Conservation (phyloP, 768 basidiomycete genomes). For the Tubosaeta brunneosetosa region DNA sequence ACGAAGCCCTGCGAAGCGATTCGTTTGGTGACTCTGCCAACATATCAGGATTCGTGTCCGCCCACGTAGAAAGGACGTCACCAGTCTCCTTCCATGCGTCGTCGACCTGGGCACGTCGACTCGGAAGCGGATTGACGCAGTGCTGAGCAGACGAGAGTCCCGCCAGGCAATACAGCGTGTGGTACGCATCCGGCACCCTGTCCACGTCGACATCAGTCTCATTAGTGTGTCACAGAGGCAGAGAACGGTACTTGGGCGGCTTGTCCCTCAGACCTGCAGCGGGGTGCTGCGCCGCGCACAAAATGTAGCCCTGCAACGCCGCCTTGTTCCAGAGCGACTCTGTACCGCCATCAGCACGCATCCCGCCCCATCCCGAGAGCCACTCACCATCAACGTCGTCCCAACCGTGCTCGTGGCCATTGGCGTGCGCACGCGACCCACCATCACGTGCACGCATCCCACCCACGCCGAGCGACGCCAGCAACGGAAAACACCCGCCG, state of each 20-base stretch:
- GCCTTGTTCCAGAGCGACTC: slow-evolving; percentile 53
- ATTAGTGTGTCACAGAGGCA: too few species aligned
- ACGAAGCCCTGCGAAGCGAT: slow-evolving; percentile 42
- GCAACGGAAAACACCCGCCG: slow-evolving; percentile 76
- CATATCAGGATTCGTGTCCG: slow-evolving; percentile 5
- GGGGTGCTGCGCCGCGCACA: slow-evolving; percentile 81
- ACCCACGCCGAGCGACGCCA: slow-evolving; percentile 55
- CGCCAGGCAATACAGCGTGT: slow-evolving; percentile 88
- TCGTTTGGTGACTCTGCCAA: slow-evolving; percentile 21
- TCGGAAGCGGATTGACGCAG: slow-evolving; percentile 48
- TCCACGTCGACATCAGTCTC: neutral
- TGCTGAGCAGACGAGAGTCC: slow-evolving; percentile 91
- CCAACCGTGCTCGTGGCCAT: slow-evolving; percentile 46
- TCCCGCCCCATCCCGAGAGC: neutral
- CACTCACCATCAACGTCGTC: slow-evolving; percentile 63
- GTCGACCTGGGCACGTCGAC: slow-evolving; percentile 32
- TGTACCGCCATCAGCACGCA: slow-evolving; percentile 2
- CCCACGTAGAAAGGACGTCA: neutral
- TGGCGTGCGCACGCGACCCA: slow-evolving; percentile 5
- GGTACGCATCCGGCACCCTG: slow-evolving; percentile 90
- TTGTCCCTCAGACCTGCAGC: slow-evolving; percentile 91
- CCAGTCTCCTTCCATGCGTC: slow-evolving; percentile 36
- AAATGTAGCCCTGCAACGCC: slow-evolving; percentile 83
- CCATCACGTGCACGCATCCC: slow-evolving; percentile 4
- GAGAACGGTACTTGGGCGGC: slow-evolving; percentile 72